These are phyloP conservation scores for Alternaria sp. DNA, from an alignment of 2,329 filamentous ascomycete species.

Conservation along the genomic window DNA sequence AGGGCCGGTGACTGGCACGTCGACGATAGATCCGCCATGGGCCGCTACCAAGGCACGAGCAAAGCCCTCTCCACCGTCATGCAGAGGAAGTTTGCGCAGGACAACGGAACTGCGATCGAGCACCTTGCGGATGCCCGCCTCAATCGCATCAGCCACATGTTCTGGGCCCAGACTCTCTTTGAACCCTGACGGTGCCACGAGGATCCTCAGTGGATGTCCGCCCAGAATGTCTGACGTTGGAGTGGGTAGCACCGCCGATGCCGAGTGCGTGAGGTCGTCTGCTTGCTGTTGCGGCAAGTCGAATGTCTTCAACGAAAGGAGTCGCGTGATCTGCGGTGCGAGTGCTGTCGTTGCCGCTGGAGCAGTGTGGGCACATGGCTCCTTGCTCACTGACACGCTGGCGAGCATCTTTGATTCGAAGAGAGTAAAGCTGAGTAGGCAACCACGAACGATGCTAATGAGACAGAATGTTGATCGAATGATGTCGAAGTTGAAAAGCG, in stretches of 20 bases:
- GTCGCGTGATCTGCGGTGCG: slow-evolving; percentile 22
- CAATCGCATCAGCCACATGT: slow-evolving; percentile 59
- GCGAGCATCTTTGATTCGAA: slow-evolving; percentile 13
- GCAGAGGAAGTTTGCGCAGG: slow-evolving; percentile 58
- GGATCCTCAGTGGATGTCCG: slow-evolving; percentile 42
- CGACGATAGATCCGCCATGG: slow-evolving; percentile 51
- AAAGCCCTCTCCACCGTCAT: slow-evolving; percentile 63
- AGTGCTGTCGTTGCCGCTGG: slow-evolving; percentile 4
- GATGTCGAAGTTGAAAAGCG: background rate
- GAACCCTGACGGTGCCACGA: slow-evolving; percentile 62
- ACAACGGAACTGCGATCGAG: slow-evolving; percentile 47
- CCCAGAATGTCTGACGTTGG: slow-evolving; percentile 29
- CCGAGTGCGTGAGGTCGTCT: slow-evolving; percentile 23
- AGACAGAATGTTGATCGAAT: background rate
- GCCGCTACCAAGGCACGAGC: slow-evolving; percentile 54
- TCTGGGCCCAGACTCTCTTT: slow-evolving; percentile 60
- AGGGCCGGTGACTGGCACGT: slow-evolving; percentile 53
- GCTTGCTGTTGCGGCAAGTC: slow-evolving; percentile 23
- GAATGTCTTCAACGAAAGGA: slow-evolving; percentile 30
- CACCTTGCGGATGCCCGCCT: slow-evolving; percentile 55
- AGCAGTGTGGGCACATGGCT: slow-evolving; percentile 2
- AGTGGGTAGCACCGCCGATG: slow-evolving; percentile 23
- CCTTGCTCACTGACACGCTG: slow-evolving; percentile 11
- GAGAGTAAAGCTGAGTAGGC: background rate
- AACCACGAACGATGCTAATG: background rate